Base-by-base conservation (phyloP, 257 asterid genomes). In the Solanum virginianum region DNA sequence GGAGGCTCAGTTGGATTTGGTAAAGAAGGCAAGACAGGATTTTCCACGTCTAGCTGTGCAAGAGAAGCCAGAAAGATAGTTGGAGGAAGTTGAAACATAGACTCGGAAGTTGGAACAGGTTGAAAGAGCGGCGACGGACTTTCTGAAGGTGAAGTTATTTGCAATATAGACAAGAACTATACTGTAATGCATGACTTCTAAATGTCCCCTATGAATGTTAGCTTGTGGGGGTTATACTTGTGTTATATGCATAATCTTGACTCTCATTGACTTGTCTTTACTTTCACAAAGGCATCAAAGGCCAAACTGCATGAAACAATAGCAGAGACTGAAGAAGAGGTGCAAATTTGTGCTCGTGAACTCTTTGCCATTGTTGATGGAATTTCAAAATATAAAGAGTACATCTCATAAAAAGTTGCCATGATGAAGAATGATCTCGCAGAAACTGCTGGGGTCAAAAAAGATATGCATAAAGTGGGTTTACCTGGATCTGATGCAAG, bases 111-210 rank as follows among this genome's bases (percentile, higher is more conserved):
- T 92, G 88, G 88, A 87, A 66, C 68, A 41, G 62, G 89, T 90
- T 7, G 98, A 94, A 90, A 92, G 88, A 63, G 97, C 91, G 89
- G 98, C 92, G 5, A 89, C 92, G 17, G 96, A 91, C 10, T 88
- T 89, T 80, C 81, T 93, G 80, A 86, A 92, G 94, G 98, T 92
- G 91, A 41, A 49, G 47, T 18, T 14, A 24, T 41, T 45, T 82
- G 55, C 80, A 43, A n/a, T 43, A 22, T 13, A 41, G 39, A n/a
- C 56, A 43, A 68, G 80, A 20, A 11, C 3, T 71, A 41, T 41
- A 71, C 41, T 18, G 55, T 12, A 10, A 71, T 71, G 55, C 55
- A 41, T 43, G 11, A 71, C 55, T 29, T 63, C 16, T 15, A 26
- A 2, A 26, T 26, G 41, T 26, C 41, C 71, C 20, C 6, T 1